Percentiles rank a stretch among this genome's conserved stretches.
Evolutionary conservation across 202 grass and related monocot species (phyloP).

Genomic region (Elaeis oleifera): DNA sequence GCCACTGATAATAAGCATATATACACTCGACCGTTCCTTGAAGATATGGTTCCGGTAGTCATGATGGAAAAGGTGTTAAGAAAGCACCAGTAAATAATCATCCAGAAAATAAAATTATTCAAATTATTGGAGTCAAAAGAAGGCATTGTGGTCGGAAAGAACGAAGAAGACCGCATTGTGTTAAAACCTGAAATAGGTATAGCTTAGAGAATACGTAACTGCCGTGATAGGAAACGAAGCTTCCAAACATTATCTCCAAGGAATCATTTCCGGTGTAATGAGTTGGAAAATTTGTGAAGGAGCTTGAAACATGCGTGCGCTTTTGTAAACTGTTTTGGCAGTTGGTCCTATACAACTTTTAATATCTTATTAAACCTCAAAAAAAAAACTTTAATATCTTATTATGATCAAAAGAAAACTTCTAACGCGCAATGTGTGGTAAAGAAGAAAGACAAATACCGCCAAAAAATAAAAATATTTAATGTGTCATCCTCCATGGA

Average conservation of each 20-base stretch:
- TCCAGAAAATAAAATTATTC: not conserved
- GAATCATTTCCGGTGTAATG: not conserved
- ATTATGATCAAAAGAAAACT: too few relatives aligned
- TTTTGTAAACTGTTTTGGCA: too few relatives aligned
- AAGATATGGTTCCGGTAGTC: not conserved
- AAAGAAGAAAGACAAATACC: too few relatives aligned
- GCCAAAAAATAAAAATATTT: too few relatives aligned
- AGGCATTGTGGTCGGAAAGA: constrained; percentile 30
- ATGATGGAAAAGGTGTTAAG: constrained; percentile 21
- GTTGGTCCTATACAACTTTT: too few relatives aligned
- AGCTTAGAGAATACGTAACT: constrained; percentile 25
- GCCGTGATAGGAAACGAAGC: constrained; percentile 11
- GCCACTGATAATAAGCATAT: not conserved
- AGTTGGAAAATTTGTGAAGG: too few relatives aligned
- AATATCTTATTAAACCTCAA: too few relatives aligned
- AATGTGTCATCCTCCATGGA: too few relatives aligned
- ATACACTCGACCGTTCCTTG: not conserved
- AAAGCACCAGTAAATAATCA: constrained; percentile 12
- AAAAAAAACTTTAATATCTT: too few relatives aligned
- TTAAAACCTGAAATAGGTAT: constrained; percentile 7
- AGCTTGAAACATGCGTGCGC: too few relatives aligned
- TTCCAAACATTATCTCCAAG: constrained; percentile 4
- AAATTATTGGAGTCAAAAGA: not conserved
- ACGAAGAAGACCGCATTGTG: constrained; percentile 26
- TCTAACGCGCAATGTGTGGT: too few relatives aligned